These are phyloP conservation scores for Fomitiporia mediterranea DNA, from an alignment of 1,284 basidiomycete genomes.

Conservation along the genomic window DNA sequence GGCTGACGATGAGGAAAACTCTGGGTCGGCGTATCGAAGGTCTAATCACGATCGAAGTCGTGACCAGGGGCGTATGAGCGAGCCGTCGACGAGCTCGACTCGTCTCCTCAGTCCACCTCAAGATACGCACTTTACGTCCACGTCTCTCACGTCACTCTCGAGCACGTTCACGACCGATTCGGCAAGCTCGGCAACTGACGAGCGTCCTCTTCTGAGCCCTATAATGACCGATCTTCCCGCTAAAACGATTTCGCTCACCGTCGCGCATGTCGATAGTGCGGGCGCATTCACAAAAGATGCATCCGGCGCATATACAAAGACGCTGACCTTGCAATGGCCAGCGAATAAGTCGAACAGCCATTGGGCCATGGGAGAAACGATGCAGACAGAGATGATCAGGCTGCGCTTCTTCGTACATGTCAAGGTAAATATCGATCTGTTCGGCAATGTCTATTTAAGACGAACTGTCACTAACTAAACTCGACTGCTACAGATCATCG, in stretches of 20 bases:
- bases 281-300: constrained; percentile 50
- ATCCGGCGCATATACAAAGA: constrained; percentile 56
- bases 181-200: constrained; percentile 7
- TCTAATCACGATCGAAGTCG: constrained; percentile 4
- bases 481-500: constrained; percentile 43
- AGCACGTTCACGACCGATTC: constrained; percentile 9
- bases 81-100: not conserved
- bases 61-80: not conserved
- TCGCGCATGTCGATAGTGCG: constrained; percentile 54
- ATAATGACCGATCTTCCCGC: constrained; percentile 30
- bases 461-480: constrained; percentile 7
- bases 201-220: constrained; percentile 14
- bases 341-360: constrained; percentile 58
- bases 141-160: constrained; percentile 12
- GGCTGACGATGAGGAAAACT: not conserved
- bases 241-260: constrained; percentile 46
- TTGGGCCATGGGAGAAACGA: constrained; percentile 74
- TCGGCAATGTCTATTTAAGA: constrained; percentile 1
- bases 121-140: constrained; percentile 1
- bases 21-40: not conserved
- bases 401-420: constrained; percentile 66
- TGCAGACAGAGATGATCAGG: constrained; percentile 58
- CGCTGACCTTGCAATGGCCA: constrained; percentile 68
- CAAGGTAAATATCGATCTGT: constrained; percentile 44
- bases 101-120: constrained; percentile 4